Evolutionary conservation across 1,284 basidiomycete species (phyloP).

Genomic region (Cutaneotrichosporon sp.): DNA sequence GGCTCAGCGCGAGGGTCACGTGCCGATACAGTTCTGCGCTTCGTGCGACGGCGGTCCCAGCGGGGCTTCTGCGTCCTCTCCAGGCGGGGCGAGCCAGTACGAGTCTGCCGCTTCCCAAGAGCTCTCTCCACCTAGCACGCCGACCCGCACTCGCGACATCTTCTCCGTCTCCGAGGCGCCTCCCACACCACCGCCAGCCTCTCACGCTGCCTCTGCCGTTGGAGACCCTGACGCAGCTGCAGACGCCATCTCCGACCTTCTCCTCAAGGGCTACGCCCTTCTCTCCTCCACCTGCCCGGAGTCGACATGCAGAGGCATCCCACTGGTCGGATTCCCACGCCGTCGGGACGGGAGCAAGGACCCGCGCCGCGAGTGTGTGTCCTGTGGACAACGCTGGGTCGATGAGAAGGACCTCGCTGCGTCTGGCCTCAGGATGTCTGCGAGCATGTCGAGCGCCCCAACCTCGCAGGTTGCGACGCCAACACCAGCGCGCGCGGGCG

Average conservation of each 20-base stretch:
- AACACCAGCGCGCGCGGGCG: background rate
- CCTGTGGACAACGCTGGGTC: conserved; percentile 42
- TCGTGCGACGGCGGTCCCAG: conserved; percentile 50
- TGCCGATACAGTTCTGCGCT: conserved; percentile 51
- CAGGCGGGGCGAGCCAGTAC: background rate
- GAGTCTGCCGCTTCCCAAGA: background rate
- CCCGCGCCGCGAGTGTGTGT: conserved; percentile 42
- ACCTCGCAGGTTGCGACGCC: background rate
- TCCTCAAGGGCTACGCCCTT: conserved; percentile 50
- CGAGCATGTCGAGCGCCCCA: background rate
- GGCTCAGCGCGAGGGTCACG: conserved; percentile 34
- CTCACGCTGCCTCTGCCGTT: conserved; percentile 12
- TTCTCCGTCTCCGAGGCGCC: background rate
- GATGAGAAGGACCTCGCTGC: conserved; percentile 30
- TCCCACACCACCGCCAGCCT: conserved; percentile 11
- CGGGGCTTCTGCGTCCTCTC: background rate
- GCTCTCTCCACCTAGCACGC: background rate
- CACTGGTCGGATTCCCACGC: conserved; percentile 49
- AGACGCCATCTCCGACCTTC: conserved; percentile 40
- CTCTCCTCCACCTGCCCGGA: conserved; percentile 44
- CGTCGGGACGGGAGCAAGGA: conserved; percentile 37
- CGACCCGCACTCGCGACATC: background rate
- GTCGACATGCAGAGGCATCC: conserved; percentile 43
- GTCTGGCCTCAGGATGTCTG: conserved; percentile 7
- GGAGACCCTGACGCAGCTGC: conserved; percentile 37